Evolutionary conservation across 371 early-diverging fungal species (phyloP).

Genomic region (Mortierella sp.): DNA sequence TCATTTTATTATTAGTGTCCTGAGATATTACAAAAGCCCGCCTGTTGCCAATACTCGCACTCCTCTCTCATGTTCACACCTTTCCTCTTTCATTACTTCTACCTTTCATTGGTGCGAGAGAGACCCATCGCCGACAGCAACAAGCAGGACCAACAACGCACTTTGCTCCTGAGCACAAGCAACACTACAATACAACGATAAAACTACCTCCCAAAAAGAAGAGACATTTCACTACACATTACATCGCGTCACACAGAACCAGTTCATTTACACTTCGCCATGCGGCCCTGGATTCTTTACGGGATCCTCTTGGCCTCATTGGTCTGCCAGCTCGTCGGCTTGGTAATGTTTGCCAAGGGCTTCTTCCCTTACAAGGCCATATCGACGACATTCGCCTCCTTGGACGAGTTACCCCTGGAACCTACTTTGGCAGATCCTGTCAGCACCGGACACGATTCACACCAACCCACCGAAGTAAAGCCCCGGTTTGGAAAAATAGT

Average conservation of each 20-base stretch:
- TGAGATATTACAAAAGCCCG: not conserved
- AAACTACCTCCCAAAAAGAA: not conserved
- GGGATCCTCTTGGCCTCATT: conserved; percentile 44
- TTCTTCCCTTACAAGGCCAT: conserved; percentile 86
- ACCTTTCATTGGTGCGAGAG: not conserved
- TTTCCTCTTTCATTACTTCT: not conserved
- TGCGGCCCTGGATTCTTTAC: conserved; percentile 43
- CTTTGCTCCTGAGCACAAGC: not conserved
- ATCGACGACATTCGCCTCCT: conserved; percentile 72
- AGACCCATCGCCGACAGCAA: not conserved
- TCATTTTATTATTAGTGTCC: not conserved
- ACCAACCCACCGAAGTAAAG: conserved; percentile 24
- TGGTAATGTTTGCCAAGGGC: conserved; percentile 78
- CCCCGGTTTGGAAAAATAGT: conserved; percentile 81
- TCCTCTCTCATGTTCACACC: not conserved
- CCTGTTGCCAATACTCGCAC: not conserved
- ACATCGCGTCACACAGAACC: not conserved
- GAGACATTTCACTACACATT: not conserved
- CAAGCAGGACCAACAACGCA: too few relatives aligned
- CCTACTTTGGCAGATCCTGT: conserved; percentile 20
- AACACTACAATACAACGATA: not conserved
- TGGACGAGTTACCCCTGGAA: conserved; percentile 56
- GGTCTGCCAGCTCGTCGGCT: conserved; percentile 69
- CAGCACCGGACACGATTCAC: not conserved
- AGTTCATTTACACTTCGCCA: not conserved